Evolutionary conservation across 2,329 filamentous ascomycete species (phyloP), one percentile per base, ranked within the genome.

Genomic region (Aspergillus melleus): DNA sequence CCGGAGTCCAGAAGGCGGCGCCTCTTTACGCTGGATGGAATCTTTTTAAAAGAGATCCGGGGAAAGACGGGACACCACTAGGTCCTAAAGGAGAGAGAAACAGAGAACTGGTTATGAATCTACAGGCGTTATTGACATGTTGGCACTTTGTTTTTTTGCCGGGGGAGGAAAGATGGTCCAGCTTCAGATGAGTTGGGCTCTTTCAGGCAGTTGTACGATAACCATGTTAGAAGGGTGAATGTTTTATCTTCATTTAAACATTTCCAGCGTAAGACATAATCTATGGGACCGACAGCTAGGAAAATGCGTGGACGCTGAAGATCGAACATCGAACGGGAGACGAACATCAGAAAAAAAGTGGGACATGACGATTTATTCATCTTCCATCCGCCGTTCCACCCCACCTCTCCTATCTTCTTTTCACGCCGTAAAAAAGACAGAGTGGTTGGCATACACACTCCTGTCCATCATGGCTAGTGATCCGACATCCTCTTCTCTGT

Each of bases 361-460:
- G 60, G 60, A 61, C 60, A 32, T 53, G 26, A 57, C 51, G 16
- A 55, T 47, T 49, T n/a, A 54, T 55, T 53, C 24, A 24, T 30
- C 26, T 44, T 44, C 22, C n/a, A 42, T 54, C 20, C 39, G 51
- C 26, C 19, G 26, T 52, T 49, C 54, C 50, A 49, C 58, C 56
- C 58, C 46, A 29, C 26, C 47, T 52, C 19, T 20, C 30, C 46
- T 50, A 57, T 49, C 52, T 51, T 54, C 55, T 58, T 57, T 22
- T 11, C 49, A 42, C 36, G 36, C 36, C 36, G 36, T 36, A 14
- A 36, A 42, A n/a, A 42, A 42, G 14, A 16, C 36, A 42, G 36
- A 5, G 6, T 42, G 5, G 16, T 42, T n/a, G 36, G 5, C 16
- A n/a, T 42, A 42, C 16, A 3, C 14, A n/a, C 16, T 10, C 20